Base-by-base conservation (phyloP, 345 rosid species). In the Ailanthus altissimus region DNA sequence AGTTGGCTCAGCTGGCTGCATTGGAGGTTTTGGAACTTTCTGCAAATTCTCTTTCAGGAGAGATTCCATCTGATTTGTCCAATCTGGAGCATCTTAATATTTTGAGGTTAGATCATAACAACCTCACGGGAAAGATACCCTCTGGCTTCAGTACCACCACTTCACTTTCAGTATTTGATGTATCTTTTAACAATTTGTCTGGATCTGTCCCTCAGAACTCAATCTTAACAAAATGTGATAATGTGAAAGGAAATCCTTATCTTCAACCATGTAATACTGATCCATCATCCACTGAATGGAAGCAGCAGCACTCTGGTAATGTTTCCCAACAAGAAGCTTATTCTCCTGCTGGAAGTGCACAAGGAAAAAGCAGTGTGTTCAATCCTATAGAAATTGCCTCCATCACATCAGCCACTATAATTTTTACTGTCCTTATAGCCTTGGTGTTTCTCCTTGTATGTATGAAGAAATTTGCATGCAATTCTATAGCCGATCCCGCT, bases 121-220 rank as follows among this genome's bases (percentile, higher is more conserved):
- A 80, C 28, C 82, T 87, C 28, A 71, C 80, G 26, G 90, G 90
- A 38, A 67, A 81, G 53, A 87, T 87, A 72, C 90, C 90, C 4
- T 70, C 78, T 11, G 81, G 81, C 42, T 83, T 88, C 60, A 65
- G 79, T 57, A 68, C 79, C 45, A 76, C 64, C 77, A 76, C 82
- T 63, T 68, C 83, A 45, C 89, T 88, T 72, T 70, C 81, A n/a
- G 85, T 80, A 32, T 81, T 88, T 64, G 80, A 86, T 79, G 89
- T 83, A 49, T 86, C 91, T 68, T 88, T 83, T 80, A 88, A 88
- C 83, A 84, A 88, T 75, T 79, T 88, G 47, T 83, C 89, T 56
- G 91, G 91, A 53, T 64, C 84, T 61, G 43, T 86, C 45, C 91
- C 89, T 73, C 38, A 62, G 76, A 83, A 80, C 60, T 53, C 83